Evolutionary conservation across 2,329 filamentous ascomycete genomes (phyloP).

Genomic region (Apiospora phragmitis): DNA sequence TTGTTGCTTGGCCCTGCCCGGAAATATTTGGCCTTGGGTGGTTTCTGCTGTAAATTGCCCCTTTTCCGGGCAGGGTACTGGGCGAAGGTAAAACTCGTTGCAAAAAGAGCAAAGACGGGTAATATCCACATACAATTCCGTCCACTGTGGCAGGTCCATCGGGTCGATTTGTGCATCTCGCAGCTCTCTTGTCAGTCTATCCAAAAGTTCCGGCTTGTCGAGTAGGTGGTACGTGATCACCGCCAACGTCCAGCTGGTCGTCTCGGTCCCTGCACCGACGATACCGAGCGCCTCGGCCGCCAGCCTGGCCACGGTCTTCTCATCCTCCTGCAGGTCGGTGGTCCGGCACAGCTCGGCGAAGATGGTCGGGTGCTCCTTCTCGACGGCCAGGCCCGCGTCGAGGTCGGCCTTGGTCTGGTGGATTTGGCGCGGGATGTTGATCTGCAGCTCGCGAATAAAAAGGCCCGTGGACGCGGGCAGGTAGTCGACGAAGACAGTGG

Average conservation of each 20-base stretch:
- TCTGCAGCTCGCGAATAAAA: conserved; percentile 17
- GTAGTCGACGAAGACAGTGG: conserved; percentile 13
- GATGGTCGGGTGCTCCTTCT: conserved; percentile 21
- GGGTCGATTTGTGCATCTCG: conserved; percentile 12
- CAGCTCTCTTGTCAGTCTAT: conserved; percentile 31
- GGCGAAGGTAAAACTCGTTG: neutral
- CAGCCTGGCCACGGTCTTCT: conserved; percentile 20
- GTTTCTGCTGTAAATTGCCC: neutral
- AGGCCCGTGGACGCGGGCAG: conserved; percentile 3
- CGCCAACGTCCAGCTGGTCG: conserved; percentile 30
- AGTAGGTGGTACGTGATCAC: conserved; percentile 39
- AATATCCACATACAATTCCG: neutral
- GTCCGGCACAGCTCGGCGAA: conserved; percentile 21
- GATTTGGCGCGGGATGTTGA: conserved; percentile 20
- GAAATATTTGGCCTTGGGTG: neutral
- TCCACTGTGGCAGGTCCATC: conserved; percentile 6
- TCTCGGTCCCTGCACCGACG: conserved; percentile 34
- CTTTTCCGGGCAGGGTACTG: neutral
- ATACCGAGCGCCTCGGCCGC: conserved; percentile 21
- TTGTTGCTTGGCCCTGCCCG: neutral
- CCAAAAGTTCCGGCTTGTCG: conserved; percentile 31
- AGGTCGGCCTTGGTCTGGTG: conserved; percentile 16
- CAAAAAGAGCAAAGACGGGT: conserved; percentile 26
- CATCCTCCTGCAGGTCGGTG: conserved; percentile 16
- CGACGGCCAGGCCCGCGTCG: neutral